Conservation (phyloP, 225 moss, liverwort and hornwort genomes). For the Polytrichum formosum region DNA sequence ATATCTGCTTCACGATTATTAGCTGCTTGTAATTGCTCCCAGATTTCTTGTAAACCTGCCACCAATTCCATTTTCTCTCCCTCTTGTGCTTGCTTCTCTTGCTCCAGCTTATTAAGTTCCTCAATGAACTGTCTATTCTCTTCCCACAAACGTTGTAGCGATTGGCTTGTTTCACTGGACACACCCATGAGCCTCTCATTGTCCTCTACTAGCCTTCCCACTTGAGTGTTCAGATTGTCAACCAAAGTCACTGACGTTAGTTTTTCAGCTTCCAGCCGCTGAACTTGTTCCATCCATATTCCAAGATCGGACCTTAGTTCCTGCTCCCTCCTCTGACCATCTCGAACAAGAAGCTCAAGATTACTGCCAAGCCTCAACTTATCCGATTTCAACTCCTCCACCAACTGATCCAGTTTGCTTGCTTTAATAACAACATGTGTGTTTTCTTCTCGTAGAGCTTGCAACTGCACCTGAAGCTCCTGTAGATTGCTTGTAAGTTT, state of each 20-base stretch:
- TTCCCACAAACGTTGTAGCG: conserved; percentile 33
- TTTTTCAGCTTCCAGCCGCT: conserved; percentile 38
- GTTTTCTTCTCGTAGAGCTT: conserved; percentile 40
- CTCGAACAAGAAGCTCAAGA: conserved; percentile 27
- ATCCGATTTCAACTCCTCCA: conserved; percentile 31
- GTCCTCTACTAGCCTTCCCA: conserved; percentile 42
- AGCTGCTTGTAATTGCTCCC: conserved; percentile 47
- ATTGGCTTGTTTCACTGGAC: conserved; percentile 40
- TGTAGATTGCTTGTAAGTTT: background rate
- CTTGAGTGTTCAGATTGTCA: conserved; percentile 20
- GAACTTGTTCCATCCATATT: conserved; percentile 34
- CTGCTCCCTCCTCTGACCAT: conserved; percentile 20
- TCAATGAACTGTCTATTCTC: conserved; percentile 33
- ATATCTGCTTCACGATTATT: conserved; percentile 33
- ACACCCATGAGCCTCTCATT: conserved; percentile 22
- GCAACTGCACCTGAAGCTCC: conserved; percentile 24
- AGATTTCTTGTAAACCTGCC: conserved; percentile 35
- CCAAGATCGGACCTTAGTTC: conserved; percentile 28
- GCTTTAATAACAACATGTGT: conserved; percentile 34
- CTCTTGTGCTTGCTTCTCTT: conserved; percentile 34
- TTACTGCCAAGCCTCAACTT: conserved; percentile 29
- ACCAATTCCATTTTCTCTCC: conserved; percentile 43
- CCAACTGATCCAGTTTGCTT: conserved; percentile 30
- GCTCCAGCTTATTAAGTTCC: conserved; percentile 34
- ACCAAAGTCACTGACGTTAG: conserved; percentile 13